A percentile compares a stretch with the other conserved stretches of the same genome.
phyloP scores from a whole-genome alignment of 495 filamentous ascomycete genomes.

The Hypoxylon rickii region DNA sequence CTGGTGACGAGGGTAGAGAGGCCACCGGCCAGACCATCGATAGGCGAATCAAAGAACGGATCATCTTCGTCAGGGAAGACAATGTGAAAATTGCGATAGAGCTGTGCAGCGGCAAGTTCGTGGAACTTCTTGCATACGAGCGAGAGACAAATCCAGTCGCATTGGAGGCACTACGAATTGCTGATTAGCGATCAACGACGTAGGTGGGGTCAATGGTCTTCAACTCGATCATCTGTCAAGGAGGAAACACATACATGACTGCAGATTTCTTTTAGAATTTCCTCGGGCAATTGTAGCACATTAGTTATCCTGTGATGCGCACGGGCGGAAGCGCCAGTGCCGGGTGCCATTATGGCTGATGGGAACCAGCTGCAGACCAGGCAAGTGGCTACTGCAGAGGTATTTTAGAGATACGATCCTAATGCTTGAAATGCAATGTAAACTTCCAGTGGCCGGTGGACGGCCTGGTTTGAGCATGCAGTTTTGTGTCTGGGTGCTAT shows the following conservation, averaged over 20 bases:
- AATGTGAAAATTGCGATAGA: slow-evolving; percentile 64
- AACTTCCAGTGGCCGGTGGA: too few species aligned
- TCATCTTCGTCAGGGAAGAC: slow-evolving; percentile 61
- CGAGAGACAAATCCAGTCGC: slow-evolving; percentile 58
- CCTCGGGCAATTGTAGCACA: slow-evolving; percentile 53
- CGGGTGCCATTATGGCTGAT: slow-evolving; percentile 9
- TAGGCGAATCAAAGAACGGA: slow-evolving; percentile 46
- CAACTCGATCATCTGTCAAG: background rate
- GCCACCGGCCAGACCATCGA: slow-evolving; percentile 58
- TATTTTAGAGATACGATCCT: too few species aligned
- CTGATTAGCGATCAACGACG: slow-evolving; percentile 10
- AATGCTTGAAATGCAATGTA: too few species aligned
- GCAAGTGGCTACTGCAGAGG: too few species aligned
- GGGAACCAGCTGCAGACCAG: too few species aligned
- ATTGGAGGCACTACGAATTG: slow-evolving; percentile 40
- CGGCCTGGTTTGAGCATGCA: too few species aligned
- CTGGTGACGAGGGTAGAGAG: slow-evolving; percentile 64
- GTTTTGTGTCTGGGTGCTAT: too few species aligned
- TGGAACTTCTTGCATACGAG: slow-evolving; percentile 60
- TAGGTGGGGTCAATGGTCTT: background rate
- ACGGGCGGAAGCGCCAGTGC: background rate
- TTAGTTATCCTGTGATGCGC: slow-evolving; percentile 3
- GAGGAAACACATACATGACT: slow-evolving; percentile 44
- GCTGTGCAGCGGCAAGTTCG: slow-evolving; percentile 57
- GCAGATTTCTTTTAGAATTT: slow-evolving; percentile 58